Conservation (phyloP, 805 yeast genomes). For the Kodamaea neixiangensis region DNA sequence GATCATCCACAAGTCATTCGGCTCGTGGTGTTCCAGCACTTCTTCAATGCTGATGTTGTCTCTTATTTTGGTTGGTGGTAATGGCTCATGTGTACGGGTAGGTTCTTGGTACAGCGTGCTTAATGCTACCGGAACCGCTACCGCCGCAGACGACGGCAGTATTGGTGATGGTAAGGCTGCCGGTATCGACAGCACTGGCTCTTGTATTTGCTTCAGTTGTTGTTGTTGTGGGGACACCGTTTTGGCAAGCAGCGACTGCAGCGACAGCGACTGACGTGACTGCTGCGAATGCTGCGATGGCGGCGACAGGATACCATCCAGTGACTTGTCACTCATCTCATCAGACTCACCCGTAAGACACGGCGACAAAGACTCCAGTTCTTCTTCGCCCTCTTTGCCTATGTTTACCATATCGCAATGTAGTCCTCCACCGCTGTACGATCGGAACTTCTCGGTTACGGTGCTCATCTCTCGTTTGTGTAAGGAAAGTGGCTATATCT, state of each 20-base stretch:
- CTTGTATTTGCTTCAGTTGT: not conserved
- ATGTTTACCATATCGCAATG: slow-evolving; percentile 1
- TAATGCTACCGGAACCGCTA: no score
- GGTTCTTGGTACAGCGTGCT: no score
- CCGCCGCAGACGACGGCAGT: not conserved
- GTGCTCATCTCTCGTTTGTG: not conserved
- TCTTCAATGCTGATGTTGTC: slow-evolving; percentile 34
- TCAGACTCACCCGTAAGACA: not conserved
- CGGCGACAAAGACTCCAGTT: not conserved
- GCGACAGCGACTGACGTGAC: not conserved
- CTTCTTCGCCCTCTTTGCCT: not conserved
- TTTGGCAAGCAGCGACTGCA: not conserved
- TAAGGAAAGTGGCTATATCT: not conserved
- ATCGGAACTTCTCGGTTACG: slow-evolving; percentile 5
- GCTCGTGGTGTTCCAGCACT: slow-evolving; percentile 69
- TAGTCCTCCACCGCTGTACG: not conserved
- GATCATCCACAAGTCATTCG: slow-evolving; percentile 82
- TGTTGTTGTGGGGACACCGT: not conserved
- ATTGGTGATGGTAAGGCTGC: not conserved
- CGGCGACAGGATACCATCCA: not conserved
- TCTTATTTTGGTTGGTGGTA: not conserved
- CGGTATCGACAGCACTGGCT: not conserved
- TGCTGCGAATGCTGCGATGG: not conserved
- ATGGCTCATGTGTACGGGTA: not conserved
- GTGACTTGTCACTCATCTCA: not conserved